Evolutionary conservation across 139 green algal genomes (phyloP), one percentile per base, ranked within the genome.

Genomic region (Tetradesmus lagerheimii): DNA sequence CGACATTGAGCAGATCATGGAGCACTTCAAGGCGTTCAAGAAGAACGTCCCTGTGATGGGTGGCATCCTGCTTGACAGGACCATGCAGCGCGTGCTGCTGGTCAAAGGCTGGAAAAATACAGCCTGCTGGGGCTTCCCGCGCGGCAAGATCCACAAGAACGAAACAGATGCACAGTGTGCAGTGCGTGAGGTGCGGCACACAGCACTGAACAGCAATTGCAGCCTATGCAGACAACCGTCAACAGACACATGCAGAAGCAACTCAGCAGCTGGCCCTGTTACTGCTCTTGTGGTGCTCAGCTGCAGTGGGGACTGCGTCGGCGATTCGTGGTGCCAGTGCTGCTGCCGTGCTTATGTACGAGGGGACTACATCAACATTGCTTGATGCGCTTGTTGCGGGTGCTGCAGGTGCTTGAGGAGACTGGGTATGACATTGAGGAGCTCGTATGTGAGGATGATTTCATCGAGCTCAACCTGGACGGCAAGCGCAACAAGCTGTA

Each of bases 51-150:
- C 95, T 31, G 94, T 96, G n/a, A 97, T 96, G 87, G 98, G 98
- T 6, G 97, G 94, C 37, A 99, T 99, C 80, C 91, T 99, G 9
- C 91, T 99, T 45, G 95, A 98, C 88, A 86, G 93, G 0, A 89
- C 50, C 25, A 95, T 98, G 94, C 92, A 96, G 83, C 96, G 97
- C 57, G 95, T 95, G 80, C 93, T 99, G 77, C 92, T 99, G 87
- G 97, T 99, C 35, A 96, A 94, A 27, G 97, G 97, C 14, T 98
- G 92, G 86, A 96, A 96, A 77, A 88, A 91, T 67, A 91, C 90
- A 45, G 92, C 93, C n/a, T 92, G 91, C 38, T 99, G 98, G 98
- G 96, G 97, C 62, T 99, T 99, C 92, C 98, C 98, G 0, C 95
- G 95, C 20, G 98, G 98, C 71, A 99, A 99, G 91, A 93, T 98